phyloP scores from a whole-genome alignment of 2,329 filamentous ascomycete species.

The Fusarium sp. region DNA sequence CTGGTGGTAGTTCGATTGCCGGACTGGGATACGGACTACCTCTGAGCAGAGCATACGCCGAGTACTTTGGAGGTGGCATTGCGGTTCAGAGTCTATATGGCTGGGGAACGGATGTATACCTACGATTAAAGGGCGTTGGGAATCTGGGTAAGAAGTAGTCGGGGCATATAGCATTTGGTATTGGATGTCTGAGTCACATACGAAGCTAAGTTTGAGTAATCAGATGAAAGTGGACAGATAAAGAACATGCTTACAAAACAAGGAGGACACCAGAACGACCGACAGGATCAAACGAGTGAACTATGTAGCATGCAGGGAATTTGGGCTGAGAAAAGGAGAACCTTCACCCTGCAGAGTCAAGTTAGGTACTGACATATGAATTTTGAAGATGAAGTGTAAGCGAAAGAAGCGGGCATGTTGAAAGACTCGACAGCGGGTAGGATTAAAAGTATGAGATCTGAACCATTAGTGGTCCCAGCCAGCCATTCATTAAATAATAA shows the following conservation, averaged over 20 bases:
- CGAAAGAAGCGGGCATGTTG: neutral
- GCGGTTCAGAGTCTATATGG: constrained; percentile 95
- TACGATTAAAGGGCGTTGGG: constrained; percentile 70
- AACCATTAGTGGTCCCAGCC: constrained; percentile 23
- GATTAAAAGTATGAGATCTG: constrained; percentile 19
- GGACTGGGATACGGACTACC: constrained; percentile 94
- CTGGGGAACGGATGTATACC: constrained; percentile 82
- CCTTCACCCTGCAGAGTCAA: neutral
- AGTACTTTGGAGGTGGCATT: constrained; percentile 97
- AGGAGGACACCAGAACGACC: neutral
- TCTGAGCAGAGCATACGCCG: constrained; percentile 89
- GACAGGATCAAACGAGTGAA: neutral
- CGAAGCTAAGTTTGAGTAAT: neutral
- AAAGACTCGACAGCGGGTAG: constrained; percentile 5
- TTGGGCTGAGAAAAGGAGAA: neutral
- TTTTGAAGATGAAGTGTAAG: neutral
- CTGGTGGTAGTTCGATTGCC: constrained; percentile 84
- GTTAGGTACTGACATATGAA: neutral
- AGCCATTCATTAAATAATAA: constrained; percentile 34
- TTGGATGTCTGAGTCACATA: neutral
- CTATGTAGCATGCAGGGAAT: neutral
- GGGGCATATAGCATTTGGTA: neutral
- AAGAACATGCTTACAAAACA: neutral
- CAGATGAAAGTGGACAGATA: neutral
- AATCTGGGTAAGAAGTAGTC: constrained; percentile 54